Evolutionary conservation across 805 yeast species (phyloP).

Genomic region (Millerozyma acaciae): DNA sequence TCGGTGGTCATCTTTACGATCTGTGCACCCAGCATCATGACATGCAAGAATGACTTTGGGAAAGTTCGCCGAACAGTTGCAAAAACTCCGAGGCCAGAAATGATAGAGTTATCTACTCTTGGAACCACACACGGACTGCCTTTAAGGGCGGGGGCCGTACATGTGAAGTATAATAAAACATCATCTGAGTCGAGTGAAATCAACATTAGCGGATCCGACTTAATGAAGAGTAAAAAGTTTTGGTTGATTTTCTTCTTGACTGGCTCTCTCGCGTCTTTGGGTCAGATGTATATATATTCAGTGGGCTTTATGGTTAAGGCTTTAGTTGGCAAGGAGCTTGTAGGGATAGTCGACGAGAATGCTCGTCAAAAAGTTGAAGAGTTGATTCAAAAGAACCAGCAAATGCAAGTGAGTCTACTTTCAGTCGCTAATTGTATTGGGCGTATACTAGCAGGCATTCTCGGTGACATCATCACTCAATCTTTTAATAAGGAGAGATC

Average conservation of each 20-base stretch:
- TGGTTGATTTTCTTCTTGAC: conserved; percentile 38
- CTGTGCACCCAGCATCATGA: conserved; percentile 45
- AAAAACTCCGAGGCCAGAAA: conserved; percentile 6
- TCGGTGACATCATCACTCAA: conserved; percentile 58
- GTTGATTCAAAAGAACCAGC: conserved; percentile 54
- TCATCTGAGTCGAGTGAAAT: not conserved
- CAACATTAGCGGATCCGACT: conserved; percentile 14
- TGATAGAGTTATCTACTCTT: conserved; percentile 9
- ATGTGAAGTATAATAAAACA: not conserved
- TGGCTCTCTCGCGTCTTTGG: conserved; percentile 39
- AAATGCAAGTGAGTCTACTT: conserved; percentile 67
- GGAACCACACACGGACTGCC: conserved; percentile 3
- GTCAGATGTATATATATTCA: conserved; percentile 46
- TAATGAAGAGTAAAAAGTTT: conserved; percentile 24
- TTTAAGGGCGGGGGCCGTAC: too few species aligned
- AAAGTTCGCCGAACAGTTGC: conserved; percentile 7
- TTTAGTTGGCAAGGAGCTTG: conserved; percentile 17
- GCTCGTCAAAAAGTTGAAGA: conserved; percentile 18
- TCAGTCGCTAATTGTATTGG: conserved; percentile 68
- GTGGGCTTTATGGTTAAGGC: conserved; percentile 46
- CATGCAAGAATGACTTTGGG: conserved; percentile 30
- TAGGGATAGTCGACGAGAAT: conserved; percentile 5
- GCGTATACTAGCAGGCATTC: conserved; percentile 56
- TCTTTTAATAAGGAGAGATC: conserved; percentile 45
- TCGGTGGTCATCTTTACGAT: conserved; percentile 38